Conservation (phyloP, 345 rosid species). For the Brassica juncea region DNA sequence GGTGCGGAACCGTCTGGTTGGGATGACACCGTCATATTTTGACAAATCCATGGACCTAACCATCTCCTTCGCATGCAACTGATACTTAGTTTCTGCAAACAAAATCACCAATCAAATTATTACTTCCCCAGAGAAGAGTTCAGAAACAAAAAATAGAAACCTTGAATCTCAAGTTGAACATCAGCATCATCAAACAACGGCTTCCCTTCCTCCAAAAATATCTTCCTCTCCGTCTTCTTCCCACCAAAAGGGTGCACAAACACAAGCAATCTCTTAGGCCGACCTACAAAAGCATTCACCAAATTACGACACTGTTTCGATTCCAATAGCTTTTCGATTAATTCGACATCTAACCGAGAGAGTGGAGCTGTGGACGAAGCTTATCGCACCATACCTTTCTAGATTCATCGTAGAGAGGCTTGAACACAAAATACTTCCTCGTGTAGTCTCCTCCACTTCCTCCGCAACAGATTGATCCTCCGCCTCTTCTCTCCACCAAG, state of each 20-base stretch:
- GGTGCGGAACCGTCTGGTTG: conserved; percentile 93
- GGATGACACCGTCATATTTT: conserved; percentile 49
- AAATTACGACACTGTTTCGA: not conserved
- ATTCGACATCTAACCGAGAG: conserved; percentile 55
- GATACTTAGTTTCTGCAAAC: no score
- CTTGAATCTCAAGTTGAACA: conserved; percentile 66
- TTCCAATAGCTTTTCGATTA: not conserved
- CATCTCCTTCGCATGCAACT: no score
- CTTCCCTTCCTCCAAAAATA: conserved; percentile 66
- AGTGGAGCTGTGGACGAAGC: conserved; percentile 56
- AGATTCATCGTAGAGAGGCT: conserved; percentile 62
- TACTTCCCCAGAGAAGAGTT: not conserved
- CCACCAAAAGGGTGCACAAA: conserved; percentile 92
- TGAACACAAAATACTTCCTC: conserved; percentile 75
- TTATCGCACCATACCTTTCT: conserved; percentile 59
- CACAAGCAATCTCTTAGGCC: conserved; percentile 72
- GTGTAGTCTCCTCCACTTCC: conserved; percentile 47
- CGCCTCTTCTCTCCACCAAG: conserved; percentile 40
- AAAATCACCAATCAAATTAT: not conserved
- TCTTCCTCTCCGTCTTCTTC: conserved; percentile 64
- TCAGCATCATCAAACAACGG: conserved; percentile 83
- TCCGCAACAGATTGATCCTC: conserved; percentile 50
- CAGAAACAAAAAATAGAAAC: conserved; percentile 39
- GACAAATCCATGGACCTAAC: no score
- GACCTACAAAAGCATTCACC: conserved; percentile 41